Conservation (phyloP, 1,284 basidiomycete genomes). For the Pyrrhoderma lamaoense region DNA sequence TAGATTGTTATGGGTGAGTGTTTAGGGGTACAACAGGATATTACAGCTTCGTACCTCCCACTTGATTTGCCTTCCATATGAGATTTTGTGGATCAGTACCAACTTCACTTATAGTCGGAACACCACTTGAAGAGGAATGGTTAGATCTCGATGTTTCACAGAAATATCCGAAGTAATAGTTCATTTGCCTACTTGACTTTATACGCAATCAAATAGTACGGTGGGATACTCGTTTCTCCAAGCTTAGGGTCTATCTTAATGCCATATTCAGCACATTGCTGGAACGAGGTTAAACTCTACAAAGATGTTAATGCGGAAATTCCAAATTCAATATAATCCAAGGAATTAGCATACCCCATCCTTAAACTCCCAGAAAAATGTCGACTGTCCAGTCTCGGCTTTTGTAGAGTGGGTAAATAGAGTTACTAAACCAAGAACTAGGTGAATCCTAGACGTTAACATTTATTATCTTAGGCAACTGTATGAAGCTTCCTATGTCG, state of each 20-base stretch:
- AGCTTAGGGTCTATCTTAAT: neutral
- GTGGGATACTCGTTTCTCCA: constrained; percentile 29
- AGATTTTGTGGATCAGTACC: constrained; percentile 34
- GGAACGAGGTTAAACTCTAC: neutral
- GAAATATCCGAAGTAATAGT: too few relatives aligned
- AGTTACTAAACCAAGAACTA: too few relatives aligned
- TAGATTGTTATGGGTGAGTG: neutral
- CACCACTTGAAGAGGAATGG: constrained; percentile 25
- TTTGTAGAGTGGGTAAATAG: too few relatives aligned
- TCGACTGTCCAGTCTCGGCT: too few relatives aligned
- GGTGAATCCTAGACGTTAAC: too few relatives aligned
- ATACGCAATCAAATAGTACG: constrained; percentile 45
- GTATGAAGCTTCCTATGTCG: too few relatives aligned
- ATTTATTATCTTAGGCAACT: too few relatives aligned
- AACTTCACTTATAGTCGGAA: constrained; percentile 33
- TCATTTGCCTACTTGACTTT: constrained; percentile 20
- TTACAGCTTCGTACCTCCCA: constrained; percentile 28
- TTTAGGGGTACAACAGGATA: neutral
- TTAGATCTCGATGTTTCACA: too few relatives aligned
- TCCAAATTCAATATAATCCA: too few relatives aligned
- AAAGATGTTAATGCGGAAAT: too few relatives aligned
- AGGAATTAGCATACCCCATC: too few relatives aligned
- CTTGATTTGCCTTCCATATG: constrained; percentile 37
- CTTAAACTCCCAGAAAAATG: too few relatives aligned
- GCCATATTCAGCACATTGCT: neutral